Percentiles rank a stretch among this genome's conserved stretches.
Conservation (phyloP, 2,329 filamentous ascomycete species). For the Aspergillus ruber region DNA sequence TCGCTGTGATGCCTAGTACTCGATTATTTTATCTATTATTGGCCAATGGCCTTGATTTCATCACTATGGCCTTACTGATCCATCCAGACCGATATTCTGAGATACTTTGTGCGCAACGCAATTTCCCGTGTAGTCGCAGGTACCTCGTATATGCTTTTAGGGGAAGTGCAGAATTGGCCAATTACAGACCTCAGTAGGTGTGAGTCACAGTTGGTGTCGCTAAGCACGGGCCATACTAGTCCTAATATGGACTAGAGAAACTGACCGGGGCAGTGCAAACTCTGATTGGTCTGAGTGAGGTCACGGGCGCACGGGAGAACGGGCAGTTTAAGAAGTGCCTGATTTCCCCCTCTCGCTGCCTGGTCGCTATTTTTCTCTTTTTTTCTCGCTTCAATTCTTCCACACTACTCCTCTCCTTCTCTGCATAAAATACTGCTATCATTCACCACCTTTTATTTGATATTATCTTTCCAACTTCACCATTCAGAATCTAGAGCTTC, state of each 20-base stretch:
- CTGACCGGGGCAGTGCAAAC: conserved; percentile 8
- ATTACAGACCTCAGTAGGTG: conserved; percentile 14
- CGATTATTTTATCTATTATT: no score
- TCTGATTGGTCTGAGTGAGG: conserved; percentile 18
- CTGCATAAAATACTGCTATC: neutral
- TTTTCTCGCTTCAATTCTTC: conserved; percentile 8
- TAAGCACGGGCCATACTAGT: conserved; percentile 1
- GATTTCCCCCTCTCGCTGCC: conserved; percentile 31
- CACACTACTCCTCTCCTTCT: conserved; percentile 5
- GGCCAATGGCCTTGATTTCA: no score
- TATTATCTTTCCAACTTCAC: conserved; percentile 6
- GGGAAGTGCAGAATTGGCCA: conserved; percentile 13
- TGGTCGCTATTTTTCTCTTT: conserved; percentile 19
- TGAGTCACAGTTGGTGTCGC: conserved; percentile 35
- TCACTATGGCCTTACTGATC: no score
- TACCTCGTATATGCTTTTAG: no score
- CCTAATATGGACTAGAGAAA: conserved; percentile 5
- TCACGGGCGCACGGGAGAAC: conserved; percentile 15
- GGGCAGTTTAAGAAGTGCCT: conserved; percentile 33
- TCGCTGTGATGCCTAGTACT: no score
- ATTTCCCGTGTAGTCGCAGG: no score
- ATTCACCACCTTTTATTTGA: conserved; percentile 1
- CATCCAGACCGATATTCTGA: no score
- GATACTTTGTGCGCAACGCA: no score
- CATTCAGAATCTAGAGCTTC: conserved; percentile 8